Percentiles rank a stretch among this genome's conserved stretches.
Evolutionary conservation across 345 rosid genomes (phyloP).

Genomic region (Mallotus nudiflorus): DNA sequence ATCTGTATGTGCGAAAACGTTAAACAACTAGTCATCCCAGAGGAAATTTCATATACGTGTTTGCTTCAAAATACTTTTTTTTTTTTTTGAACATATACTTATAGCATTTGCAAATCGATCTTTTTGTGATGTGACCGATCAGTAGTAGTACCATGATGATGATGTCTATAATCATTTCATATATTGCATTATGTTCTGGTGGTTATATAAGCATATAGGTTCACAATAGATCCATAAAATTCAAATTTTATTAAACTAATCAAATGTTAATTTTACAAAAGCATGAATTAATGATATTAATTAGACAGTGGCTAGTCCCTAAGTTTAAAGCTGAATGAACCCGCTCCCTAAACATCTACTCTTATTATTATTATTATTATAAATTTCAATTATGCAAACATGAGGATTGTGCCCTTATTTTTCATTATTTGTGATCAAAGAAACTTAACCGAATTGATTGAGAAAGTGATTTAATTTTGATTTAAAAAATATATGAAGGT

Average conservation of each 20-base stretch:
- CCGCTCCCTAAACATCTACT: conserved; percentile 29
- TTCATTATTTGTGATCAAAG: conserved; percentile 17
- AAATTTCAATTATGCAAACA: conserved; percentile 55
- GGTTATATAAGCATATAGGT: not conserved
- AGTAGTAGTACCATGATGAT: not conserved
- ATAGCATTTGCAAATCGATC: too few species aligned
- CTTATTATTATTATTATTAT: conserved; percentile 17
- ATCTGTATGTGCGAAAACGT: too few species aligned
- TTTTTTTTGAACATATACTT: too few species aligned
- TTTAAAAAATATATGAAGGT: too few species aligned
- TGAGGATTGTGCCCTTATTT: conserved; percentile 39
- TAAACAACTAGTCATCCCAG: too few species aligned
- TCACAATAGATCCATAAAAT: too few species aligned
- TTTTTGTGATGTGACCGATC: not conserved
- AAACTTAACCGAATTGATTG: too few species aligned
- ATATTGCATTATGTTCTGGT: not conserved
- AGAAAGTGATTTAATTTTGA: too few species aligned
- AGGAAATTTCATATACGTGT: too few species aligned
- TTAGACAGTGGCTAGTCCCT: not conserved
- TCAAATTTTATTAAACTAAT: not conserved
- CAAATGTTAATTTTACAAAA: conserved; percentile 10
- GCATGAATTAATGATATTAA: conserved; percentile 4
- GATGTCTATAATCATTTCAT: not conserved
- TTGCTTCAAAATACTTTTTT: too few species aligned
- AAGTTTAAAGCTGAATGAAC: conserved; percentile 23